Evolutionary conservation across 257 asterid genomes (phyloP).

Genomic region (Solanum pinnatisectum): DNA sequence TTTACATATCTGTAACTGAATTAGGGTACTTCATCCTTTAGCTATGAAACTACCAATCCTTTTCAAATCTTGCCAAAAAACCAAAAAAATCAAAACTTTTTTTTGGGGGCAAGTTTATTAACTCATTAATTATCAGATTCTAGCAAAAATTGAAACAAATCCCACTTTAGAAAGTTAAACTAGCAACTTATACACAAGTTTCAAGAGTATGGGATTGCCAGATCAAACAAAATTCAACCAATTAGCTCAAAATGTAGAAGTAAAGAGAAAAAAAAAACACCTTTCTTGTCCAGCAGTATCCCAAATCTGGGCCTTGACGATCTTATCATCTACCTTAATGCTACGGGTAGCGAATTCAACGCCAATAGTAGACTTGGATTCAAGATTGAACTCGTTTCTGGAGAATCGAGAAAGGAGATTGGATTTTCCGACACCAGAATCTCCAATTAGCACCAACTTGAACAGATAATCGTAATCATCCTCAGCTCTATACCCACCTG

Average conservation of each 20-base stretch:
- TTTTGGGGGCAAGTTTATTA: background rate
- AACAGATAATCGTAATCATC: constrained; percentile 60
- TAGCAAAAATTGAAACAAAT: background rate
- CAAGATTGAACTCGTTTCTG: constrained; percentile 55
- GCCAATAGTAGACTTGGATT: constrained; percentile 62
- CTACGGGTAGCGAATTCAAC: constrained; percentile 63
- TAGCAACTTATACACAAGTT: background rate
- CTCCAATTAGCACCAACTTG: constrained; percentile 59
- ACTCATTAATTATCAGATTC: background rate
- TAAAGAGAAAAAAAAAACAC: background rate
- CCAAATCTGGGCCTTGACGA: constrained; percentile 67
- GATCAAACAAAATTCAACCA: background rate
- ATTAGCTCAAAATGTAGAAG: background rate
- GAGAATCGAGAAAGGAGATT: constrained; percentile 52
- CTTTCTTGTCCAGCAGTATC: constrained; percentile 70
- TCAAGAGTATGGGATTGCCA: background rate
- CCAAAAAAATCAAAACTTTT: background rate
- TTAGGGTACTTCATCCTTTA: background rate
- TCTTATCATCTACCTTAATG: constrained; percentile 50
- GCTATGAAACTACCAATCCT: background rate
- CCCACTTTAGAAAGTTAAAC: background rate
- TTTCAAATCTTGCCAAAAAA: background rate
- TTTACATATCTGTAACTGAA: background rate
- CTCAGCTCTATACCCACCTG: constrained; percentile 52
- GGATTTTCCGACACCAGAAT: constrained; percentile 60